Percentiles rank a stretch among this genome's conserved stretches.
These are phyloP conservation scores for Yamadazyma endophytica DNA, from an alignment of 805 yeast species.

Conservation along the genomic window DNA sequence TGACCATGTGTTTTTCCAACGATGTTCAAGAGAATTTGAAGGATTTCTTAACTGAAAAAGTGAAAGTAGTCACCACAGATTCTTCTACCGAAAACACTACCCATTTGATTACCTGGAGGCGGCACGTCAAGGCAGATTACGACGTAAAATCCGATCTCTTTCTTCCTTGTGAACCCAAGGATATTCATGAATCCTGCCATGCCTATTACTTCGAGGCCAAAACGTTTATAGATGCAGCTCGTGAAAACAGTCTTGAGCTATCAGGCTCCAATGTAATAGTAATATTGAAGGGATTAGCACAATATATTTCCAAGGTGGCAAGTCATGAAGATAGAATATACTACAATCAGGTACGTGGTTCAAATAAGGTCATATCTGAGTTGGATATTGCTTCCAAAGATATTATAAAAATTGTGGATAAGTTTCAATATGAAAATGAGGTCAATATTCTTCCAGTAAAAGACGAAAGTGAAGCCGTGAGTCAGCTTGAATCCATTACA, in stretches of 20 bases:
- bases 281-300: slow-evolving; percentile 44
- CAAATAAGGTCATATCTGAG: slow-evolving; percentile 15
- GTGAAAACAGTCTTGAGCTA: background rate
- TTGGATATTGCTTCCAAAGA: slow-evolving; percentile 39
- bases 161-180: slow-evolving; percentile 44
- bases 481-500: slow-evolving; percentile 55
- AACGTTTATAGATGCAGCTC: slow-evolving; percentile 28
- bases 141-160: slow-evolving; percentile 47
- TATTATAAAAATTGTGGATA: slow-evolving; percentile 13
- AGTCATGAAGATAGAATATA: slow-evolving; percentile 5
- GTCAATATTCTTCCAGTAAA: slow-evolving; percentile 49
- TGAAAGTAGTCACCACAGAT: background rate
- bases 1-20: slow-evolving; percentile 42
- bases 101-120: slow-evolving; percentile 43
- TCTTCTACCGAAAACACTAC: background rate
- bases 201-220: slow-evolving; percentile 46
- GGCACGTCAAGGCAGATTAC: slow-evolving; percentile 48
- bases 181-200: slow-evolving; percentile 40
- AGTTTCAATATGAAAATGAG: slow-evolving; percentile 39
- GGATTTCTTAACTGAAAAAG: slow-evolving; percentile 8
- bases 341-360: slow-evolving; percentile 2
- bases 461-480: slow-evolving; percentile 42
- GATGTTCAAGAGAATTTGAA: slow-evolving; percentile 20
- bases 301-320: slow-evolving; percentile 36
- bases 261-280: slow-evolving; percentile 1